Percentiles rank a stretch among this genome's conserved stretches.
phyloP scores from a whole-genome alignment of 2,329 filamentous ascomycete species.

The Escovopsis sp. region DNA sequence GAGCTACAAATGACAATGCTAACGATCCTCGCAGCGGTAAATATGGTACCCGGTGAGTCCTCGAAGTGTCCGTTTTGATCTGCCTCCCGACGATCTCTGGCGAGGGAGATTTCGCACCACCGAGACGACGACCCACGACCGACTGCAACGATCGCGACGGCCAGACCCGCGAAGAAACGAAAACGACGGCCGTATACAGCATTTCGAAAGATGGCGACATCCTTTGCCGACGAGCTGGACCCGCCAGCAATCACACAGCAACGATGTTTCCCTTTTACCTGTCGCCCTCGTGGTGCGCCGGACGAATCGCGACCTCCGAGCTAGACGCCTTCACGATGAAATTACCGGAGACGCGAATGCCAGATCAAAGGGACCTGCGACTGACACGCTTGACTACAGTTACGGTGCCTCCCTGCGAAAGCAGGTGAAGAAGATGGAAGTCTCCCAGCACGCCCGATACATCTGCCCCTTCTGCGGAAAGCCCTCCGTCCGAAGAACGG shows the following conservation, averaged over 20 bases:
- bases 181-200: too few relatives aligned
- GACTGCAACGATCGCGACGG: slow-evolving; percentile 3
- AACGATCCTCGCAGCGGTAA: slow-evolving; percentile 41
- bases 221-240: too few relatives aligned
- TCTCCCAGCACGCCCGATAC: slow-evolving; percentile 95
- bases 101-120: neutral
- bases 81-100: too few relatives aligned
- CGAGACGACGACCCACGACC: neutral
- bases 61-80: slow-evolving; percentile 1
- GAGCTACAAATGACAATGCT: slow-evolving; percentile 9
- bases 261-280: too few relatives aligned
- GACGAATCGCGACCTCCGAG: too few relatives aligned
- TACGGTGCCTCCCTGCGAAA: slow-evolving; percentile 99
- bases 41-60: slow-evolving; percentile 83
- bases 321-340: too few relatives aligned
- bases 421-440: slow-evolving; percentile 97
- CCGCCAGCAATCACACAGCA: too few relatives aligned
- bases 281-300: too few relatives aligned
- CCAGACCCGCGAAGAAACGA: too few relatives aligned
- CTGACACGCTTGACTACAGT: slow-evolving; percentile 30
- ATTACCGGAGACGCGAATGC: too few relatives aligned
- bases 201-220: too few relatives aligned
- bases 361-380: neutral
- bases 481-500: slow-evolving; percentile 78
- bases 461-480: slow-evolving; percentile 98